These are phyloP conservation scores for Oryza longistaminata DNA, from an alignment of 176 grass and related monocot species.

Conservation along the genomic window DNA sequence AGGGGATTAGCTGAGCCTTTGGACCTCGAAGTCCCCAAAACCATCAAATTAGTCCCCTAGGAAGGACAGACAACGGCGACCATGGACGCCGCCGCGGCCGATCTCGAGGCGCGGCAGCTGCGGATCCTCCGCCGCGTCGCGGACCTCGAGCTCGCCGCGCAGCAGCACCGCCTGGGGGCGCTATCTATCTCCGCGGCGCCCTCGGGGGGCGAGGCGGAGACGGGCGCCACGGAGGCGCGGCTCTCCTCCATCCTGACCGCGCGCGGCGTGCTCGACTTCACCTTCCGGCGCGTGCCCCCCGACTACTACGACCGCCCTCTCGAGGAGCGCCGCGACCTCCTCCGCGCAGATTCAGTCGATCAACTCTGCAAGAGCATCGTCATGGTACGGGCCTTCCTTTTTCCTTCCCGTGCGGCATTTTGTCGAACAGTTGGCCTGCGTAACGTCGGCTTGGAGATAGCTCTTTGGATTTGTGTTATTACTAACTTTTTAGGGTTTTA, in stretches of 20 bases:
- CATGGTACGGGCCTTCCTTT: conserved; percentile 49
- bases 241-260: conserved; percentile 56
- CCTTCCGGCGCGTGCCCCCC: conserved; percentile 62
- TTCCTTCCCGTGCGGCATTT: conserved; percentile 27
- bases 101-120: conserved; percentile 63
- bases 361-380: conserved; percentile 98
- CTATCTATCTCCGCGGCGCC: conserved; percentile 23
- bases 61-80: background rate
- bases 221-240: conserved; percentile 37
- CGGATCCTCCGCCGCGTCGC: conserved; percentile 62
- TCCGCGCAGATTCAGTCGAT: conserved; percentile 54
- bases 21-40: background rate
- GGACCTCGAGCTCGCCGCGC: conserved; percentile 53
- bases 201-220: background rate
- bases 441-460: background rate
- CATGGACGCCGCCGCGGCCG: conserved; percentile 35
- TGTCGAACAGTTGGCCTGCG: conserved; percentile 35
- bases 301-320: conserved; percentile 85
- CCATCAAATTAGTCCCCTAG: background rate
- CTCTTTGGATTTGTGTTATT: background rate
- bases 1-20: background rate
- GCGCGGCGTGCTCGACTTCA: conserved; percentile 63
- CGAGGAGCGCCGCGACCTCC: conserved; percentile 61
- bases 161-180: conserved; percentile 33
- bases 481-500: background rate